Base-by-base conservation (phyloP, 2,329 filamentous ascomycete species). In the Verticillium nubilum region DNA sequence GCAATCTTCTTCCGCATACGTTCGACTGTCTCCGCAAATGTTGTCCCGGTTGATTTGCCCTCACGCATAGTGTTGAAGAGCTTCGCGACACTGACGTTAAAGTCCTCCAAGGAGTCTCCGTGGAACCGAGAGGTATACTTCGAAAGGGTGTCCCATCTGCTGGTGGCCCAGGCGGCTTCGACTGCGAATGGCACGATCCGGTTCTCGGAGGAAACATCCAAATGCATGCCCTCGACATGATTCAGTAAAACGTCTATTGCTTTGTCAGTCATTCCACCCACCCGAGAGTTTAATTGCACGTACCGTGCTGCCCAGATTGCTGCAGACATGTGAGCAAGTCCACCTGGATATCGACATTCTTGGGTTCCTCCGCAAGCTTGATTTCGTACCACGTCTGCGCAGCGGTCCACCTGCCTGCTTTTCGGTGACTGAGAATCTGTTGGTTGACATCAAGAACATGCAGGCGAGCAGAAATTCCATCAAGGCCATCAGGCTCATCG, bases 371-470 rank as follows among this genome's bases (percentile, higher is more conserved):
- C 2, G 90, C 88, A 33, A 98, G 80, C 63, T 93, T 88, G 64
- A 97, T 87, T 71, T 99, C 93, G 72, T 97, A 98, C 95, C 96
- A 99, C 63, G 91, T 96, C 74, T 98, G 95, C 26, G 93, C 95
- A 57, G 94, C 91, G 17, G 91, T 88, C 93, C 95, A 99, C 63
- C 93, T 83, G 4, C 95, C 95, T 23, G 93, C 91, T 72, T 97
- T 98, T 60, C 90, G 86, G 74, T 99, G 92, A 67, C 96, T 92
- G 59, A 97, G 80, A 31, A 97, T 89, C 70, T 98, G 93, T 70
- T 97, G 94, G 61, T 97, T 90, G 56, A 97, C 88, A 65, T 96
- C 91, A n/a, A 98, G 78, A 12, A 92, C 86, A 60, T 90, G 89
- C 3, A 98, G 79, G 70, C 95, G 90, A 23, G 92, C 87, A 1